Percentiles rank a stretch among this genome's conserved stretches.
phyloP scores from a whole-genome alignment of 257 asterid species.

The Gentiana straminea region DNA sequence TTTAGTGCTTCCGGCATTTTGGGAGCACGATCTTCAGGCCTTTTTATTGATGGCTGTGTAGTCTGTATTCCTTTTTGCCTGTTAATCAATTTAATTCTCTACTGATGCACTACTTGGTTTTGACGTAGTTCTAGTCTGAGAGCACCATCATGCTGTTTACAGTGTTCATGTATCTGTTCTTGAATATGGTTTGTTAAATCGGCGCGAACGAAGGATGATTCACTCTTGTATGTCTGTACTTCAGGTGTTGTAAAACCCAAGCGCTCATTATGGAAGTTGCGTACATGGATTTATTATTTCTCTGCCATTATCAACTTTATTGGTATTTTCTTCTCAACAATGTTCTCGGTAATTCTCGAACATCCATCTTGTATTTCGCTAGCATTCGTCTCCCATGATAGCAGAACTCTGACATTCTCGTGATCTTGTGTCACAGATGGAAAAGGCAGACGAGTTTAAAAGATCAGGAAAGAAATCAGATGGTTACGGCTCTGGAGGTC shows the following conservation, averaged over 20 bases:
- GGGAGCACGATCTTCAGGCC: too few species aligned
- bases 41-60: too few species aligned
- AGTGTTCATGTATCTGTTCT: too few species aligned
- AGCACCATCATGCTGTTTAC: too few species aligned
- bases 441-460: conserved; percentile 71
- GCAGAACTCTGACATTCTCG: background rate
- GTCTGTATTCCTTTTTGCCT: too few species aligned
- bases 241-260: conserved; percentile 81
- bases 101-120: too few species aligned
- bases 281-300: conserved; percentile 74
- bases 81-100: too few species aligned
- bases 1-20: too few species aligned
- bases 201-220: too few species aligned
- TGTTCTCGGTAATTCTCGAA: conserved; percentile 69
- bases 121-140: too few species aligned
- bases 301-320: conserved; percentile 65
- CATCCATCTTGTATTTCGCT: background rate
- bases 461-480: conserved; percentile 94
- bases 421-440: conserved; percentile 46
- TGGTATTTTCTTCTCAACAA: conserved; percentile 58
- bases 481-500: conserved; percentile 94
- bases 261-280: conserved; percentile 78
- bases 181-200: too few species aligned
- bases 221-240: background rate
- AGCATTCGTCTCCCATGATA: background rate